phyloP scores from a whole-genome alignment of 768 basidiomycete species.

The Boletellus emodensis region DNA sequence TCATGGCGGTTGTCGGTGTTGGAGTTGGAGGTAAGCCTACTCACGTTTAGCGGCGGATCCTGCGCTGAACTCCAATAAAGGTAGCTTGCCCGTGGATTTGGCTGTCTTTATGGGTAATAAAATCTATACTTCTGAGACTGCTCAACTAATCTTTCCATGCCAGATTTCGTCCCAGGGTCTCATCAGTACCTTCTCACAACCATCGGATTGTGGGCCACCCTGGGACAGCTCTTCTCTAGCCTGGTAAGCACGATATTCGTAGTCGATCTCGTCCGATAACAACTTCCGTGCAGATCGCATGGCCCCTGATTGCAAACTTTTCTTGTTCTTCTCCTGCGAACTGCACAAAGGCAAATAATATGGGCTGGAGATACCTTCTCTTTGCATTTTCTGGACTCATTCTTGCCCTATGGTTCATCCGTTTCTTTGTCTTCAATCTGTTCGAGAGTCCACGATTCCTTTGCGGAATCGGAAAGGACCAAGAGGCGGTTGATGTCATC shows the following conservation, averaged over 20 bases:
- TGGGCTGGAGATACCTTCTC: conserved; percentile 63
- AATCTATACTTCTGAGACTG: background rate
- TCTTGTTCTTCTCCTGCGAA: conserved; percentile 39
- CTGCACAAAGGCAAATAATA: conserved; percentile 45
- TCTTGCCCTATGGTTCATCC: conserved; percentile 47
- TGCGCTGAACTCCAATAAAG: conserved; percentile 10
- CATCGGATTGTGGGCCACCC: conserved; percentile 56
- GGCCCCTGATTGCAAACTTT: conserved; percentile 56
- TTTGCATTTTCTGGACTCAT: conserved; percentile 51
- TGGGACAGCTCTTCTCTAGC: conserved; percentile 51
- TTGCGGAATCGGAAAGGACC: conserved; percentile 50
- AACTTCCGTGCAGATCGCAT: conserved; percentile 41
- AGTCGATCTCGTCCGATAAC: background rate
- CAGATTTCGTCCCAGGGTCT: conserved; percentile 49
- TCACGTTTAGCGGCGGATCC: background rate
- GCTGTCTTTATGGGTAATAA: conserved; percentile 46
- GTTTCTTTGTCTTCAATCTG: conserved; percentile 50
- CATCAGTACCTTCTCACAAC: conserved; percentile 60
- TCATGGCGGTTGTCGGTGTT: conserved; percentile 43
- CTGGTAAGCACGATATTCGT: conserved; percentile 31
- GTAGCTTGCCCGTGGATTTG: conserved; percentile 56
- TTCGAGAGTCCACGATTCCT: conserved; percentile 58
- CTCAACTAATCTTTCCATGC: conserved; percentile 5
- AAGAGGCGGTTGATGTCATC: conserved; percentile 46
- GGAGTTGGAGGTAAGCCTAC: conserved; percentile 43